Base-by-base conservation (phyloP, 164 flowering plant genomes). In the Magnolia changhungtana region DNA sequence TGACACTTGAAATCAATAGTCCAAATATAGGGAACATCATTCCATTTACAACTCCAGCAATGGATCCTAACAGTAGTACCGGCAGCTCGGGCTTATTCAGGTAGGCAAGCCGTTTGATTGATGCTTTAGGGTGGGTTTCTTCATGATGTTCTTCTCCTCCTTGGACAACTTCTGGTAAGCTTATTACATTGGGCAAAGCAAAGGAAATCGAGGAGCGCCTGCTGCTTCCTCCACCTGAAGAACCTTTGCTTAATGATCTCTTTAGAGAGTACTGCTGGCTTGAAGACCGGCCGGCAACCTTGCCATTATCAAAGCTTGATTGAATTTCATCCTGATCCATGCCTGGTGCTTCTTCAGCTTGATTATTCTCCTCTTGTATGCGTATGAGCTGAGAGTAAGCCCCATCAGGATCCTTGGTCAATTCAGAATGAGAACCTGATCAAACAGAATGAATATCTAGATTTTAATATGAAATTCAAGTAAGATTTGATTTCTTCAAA, bases 21-120 rank as follows among this genome's bases (percentile, higher is more conserved):
- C 90, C 94, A 76, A 89, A 89, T 1, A 87, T 16, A 8, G 96
- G 94, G 66, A 87, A 85, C 18, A 86, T 49, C 3, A 84, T 23
- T 1, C 96, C 96, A 61, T 86, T 81, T 2, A 86, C 50, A 3
- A 71, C 72, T 55, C 92, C 90, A 63, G 85, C 92, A 13, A 83
- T 7, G 21, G 85, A 75, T 69, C 91, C 94, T 50, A 88, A 66
- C 50, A 90, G 45, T 73, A 92, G 63, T 63, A 77, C 65, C 20
- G 88, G 90, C 7, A 86, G 0, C 83, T 92, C 96, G 23, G 92
- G 90, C 71, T 86, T 88, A 85, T 89, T 89, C 75, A 92, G 73
- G 29, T 51, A 24, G 5, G 88, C 91, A n/a, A 92, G 80, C 13
- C 90, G 83, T 49, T 21, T 72, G 3, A 89, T 63, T 1, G 91